These are phyloP conservation scores for Skeletonema costatum DNA, from an alignment of 108 stramenopile genomes.

Conservation along the genomic window DNA sequence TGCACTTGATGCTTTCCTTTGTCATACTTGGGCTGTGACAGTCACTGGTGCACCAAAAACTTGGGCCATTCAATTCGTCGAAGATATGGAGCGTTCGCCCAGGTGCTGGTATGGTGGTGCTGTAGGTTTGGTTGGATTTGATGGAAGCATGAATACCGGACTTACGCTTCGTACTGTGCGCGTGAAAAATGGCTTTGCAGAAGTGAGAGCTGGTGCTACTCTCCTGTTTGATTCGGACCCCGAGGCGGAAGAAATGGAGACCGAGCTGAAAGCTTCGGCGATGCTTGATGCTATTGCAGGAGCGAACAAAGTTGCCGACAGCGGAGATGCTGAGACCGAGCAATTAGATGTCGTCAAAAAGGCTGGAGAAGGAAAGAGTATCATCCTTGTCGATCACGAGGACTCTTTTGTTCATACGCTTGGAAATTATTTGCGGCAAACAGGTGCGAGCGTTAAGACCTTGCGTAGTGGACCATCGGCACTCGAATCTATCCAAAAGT, in stretches of 20 bases:
- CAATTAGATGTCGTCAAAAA: conserved; percentile 33
- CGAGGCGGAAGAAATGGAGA: conserved; percentile 93
- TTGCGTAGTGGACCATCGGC: conserved; percentile 91
- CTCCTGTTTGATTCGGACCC: conserved; percentile 95
- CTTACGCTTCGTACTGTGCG: conserved; percentile 95
- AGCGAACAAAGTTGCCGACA: conserved; percentile 17
- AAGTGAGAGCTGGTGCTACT: conserved; percentile 95
- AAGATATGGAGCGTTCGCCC: conserved; percentile 93
- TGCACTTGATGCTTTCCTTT: conserved; percentile 97
- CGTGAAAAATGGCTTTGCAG: conserved; percentile 92
- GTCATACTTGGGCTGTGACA: conserved; percentile 99
- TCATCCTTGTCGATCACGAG: conserved; percentile 96
- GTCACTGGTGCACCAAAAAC: conserved; percentile 99
- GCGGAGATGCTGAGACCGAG: conserved; percentile 41
- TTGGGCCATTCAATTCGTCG: conserved; percentile 98
- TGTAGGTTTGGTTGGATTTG: conserved; percentile 97
- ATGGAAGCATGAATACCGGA: conserved; percentile 96
- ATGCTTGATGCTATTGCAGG: conserved; percentile 92
- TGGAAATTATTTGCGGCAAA: conserved; percentile 97
- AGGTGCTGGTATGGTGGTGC: conserved; percentile 98
- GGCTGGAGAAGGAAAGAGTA: conserved; percentile 80
- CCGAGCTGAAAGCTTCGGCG: conserved; percentile 97
- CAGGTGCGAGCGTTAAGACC: conserved; percentile 92
- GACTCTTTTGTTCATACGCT: conserved; percentile 99
- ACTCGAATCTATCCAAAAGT: conserved; percentile 64